These are phyloP conservation scores for Talaromyces sp. DNA, from an alignment of 2,329 filamentous ascomycete genomes.

Conservation along the genomic window DNA sequence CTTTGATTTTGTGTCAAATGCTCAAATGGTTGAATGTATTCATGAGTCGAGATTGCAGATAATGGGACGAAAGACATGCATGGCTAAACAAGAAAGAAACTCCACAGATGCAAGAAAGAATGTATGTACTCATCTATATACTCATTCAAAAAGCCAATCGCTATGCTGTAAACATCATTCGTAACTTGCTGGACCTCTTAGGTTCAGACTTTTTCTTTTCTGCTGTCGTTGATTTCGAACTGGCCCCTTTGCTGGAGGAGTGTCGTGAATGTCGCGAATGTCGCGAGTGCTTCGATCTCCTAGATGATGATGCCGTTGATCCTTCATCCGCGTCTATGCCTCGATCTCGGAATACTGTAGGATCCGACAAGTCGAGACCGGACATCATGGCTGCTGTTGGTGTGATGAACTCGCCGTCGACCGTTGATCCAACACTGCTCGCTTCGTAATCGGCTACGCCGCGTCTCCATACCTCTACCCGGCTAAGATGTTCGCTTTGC, in stretches of 20 bases:
- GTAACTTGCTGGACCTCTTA: conserved; percentile 20
- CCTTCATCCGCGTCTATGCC: conserved; percentile 25
- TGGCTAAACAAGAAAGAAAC: neutral
- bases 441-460: conserved; percentile 57
- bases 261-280: conserved; percentile 22
- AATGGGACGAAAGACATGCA: neutral
- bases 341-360: conserved; percentile 16
- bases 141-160: neutral
- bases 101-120: neutral
- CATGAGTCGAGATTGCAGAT: neutral
- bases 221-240: neutral
- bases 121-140: neutral
- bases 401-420: conserved; percentile 63
- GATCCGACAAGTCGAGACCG: conserved; percentile 36
- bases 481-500: conserved; percentile 46
- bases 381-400: conserved; percentile 50
- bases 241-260: neutral
- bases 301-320: conserved; percentile 32
- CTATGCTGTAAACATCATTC: conserved; percentile 32
- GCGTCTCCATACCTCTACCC: conserved; percentile 59
- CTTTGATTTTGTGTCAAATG: no score
- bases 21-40: neutral
- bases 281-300: conserved; percentile 19
- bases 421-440: conserved; percentile 52
- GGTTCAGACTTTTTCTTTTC: conserved; percentile 14